A percentile compares a stretch with the other conserved stretches of the same genome.
phyloP scores from a whole-genome alignment of 139 green algal species.

The Volvox reticuliferus region DNA sequence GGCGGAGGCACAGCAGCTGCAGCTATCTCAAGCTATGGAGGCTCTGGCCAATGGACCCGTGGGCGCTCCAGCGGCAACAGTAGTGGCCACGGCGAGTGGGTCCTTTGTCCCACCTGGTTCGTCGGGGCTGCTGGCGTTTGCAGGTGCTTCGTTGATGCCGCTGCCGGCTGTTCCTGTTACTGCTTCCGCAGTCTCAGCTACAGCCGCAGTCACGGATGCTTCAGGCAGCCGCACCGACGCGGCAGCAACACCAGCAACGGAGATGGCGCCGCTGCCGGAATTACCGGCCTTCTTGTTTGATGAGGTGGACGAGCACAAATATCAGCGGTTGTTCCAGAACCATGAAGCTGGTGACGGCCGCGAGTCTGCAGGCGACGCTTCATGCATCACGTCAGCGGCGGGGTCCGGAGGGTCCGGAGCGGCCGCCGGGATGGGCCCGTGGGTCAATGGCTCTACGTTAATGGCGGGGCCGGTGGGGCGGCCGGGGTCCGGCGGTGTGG shows the following conservation, averaged over 20 bases:
- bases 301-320: constrained; percentile 6
- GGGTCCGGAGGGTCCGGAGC: no score
- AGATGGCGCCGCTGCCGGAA: constrained; percentile 41
- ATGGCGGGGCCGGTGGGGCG: not conserved
- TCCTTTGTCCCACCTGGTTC: not conserved
- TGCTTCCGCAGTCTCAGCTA: not conserved
- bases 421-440: not conserved
- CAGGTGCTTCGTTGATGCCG: not conserved
- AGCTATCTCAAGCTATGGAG: constrained; percentile 34
- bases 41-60: not conserved
- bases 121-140: not conserved
- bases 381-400: no score
- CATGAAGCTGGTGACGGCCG: not conserved
- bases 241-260: no score
- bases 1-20: constrained; percentile 41
- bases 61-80: not conserved
- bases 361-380: not conserved
- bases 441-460: not conserved
- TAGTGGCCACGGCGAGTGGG: not conserved
- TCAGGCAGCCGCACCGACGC: not conserved
- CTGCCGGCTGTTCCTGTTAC: not conserved
- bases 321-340: not conserved
- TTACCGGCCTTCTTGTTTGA: constrained; percentile 53
- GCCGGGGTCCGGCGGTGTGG: not conserved
- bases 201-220: not conserved